phyloP scores from a whole-genome alignment of 768 basidiomycete genomes.

The Xanthoconium stramineum region DNA sequence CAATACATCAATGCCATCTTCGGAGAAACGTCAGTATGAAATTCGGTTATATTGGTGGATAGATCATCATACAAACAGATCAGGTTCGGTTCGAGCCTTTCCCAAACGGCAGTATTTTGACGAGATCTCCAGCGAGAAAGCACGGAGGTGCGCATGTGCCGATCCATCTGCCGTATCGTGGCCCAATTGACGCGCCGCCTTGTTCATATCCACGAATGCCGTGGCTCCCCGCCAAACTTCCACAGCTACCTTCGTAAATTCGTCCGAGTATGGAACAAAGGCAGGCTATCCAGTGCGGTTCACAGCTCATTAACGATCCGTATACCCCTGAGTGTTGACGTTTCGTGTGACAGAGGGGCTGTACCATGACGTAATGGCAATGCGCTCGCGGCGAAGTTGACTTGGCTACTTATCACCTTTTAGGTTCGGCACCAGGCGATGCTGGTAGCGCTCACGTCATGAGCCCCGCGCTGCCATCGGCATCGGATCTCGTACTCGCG shows the following conservation, averaged over 20 bases:
- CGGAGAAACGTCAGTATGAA: no score
- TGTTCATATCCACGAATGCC: neutral
- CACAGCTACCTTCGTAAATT: constrained; percentile 89
- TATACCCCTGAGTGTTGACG: no score
- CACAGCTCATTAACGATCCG: no score
- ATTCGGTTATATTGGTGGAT: no score
- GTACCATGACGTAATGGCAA: constrained; percentile 62
- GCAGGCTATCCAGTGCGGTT: constrained; percentile 58
- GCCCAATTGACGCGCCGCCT: constrained; percentile 14
- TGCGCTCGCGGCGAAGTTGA: constrained; percentile 54
- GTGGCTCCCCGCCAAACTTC: neutral
- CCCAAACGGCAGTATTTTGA: constrained; percentile 46
- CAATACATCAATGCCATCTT: no score
- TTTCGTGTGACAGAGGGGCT: constrained; percentile 39
- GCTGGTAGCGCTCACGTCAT: constrained; percentile 38
- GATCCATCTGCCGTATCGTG: neutral
- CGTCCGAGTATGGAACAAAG: constrained; percentile 86
- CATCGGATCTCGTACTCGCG: constrained; percentile 66
- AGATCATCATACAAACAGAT: no score
- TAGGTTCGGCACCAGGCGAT: neutral
- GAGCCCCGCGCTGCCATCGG: constrained; percentile 68
- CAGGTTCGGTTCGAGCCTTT: no score
- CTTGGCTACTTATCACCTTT: constrained; percentile 37
- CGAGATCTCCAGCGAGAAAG: constrained; percentile 77
- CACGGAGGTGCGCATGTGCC: constrained; percentile 55